These are phyloP conservation scores for Annulohypoxylon nitens DNA, from an alignment of 495 filamentous ascomycete species.

Conservation along the genomic window DNA sequence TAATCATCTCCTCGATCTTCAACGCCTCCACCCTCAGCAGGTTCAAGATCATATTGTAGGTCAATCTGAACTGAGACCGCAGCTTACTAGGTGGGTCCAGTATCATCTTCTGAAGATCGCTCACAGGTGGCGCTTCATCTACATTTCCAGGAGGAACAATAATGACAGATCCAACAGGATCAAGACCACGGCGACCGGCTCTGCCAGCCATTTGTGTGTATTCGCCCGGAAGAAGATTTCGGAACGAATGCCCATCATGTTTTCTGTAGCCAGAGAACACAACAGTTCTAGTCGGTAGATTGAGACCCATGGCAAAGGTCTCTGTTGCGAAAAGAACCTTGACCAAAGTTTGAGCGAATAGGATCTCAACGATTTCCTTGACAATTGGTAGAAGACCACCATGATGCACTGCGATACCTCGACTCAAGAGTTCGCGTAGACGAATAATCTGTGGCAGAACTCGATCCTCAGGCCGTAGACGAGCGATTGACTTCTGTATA, in stretches of 20 bases:
- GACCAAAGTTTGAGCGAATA: slow-evolving; percentile 93
- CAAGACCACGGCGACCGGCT: slow-evolving; percentile 92
- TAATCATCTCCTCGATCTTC: slow-evolving; percentile 99
- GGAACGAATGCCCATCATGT: slow-evolving; percentile 90
- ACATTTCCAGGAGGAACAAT: slow-evolving; percentile 82
- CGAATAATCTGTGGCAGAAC: slow-evolving; percentile 89
- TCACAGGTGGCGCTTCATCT: slow-evolving; percentile 89
- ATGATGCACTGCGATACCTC: slow-evolving; percentile 96
- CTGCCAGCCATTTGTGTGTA: slow-evolving; percentile 99
- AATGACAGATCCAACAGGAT: slow-evolving; percentile 92
- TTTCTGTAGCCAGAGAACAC: slow-evolving; percentile 98
- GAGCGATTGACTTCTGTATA: slow-evolving; percentile 93
- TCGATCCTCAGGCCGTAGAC: slow-evolving; percentile 91
- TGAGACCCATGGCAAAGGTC: slow-evolving; percentile 98
- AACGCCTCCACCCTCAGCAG: slow-evolving; percentile 94
- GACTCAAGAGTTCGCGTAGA: slow-evolving; percentile 83
- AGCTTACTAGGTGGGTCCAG: slow-evolving; percentile 95
- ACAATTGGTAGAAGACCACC: slow-evolving; percentile 96
- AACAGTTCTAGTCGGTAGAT: slow-evolving; percentile 94
- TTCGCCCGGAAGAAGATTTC: slow-evolving; percentile 92
- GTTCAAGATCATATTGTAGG: slow-evolving; percentile 99
- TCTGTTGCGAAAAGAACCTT: slow-evolving; percentile 98
- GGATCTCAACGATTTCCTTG: slow-evolving; percentile 96
- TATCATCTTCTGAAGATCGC: slow-evolving; percentile 89
- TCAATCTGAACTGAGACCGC: slow-evolving; percentile 93